Conservation (phyloP, 495 filamentous ascomycete species). For the Penicillium atrosanguineum region DNA sequence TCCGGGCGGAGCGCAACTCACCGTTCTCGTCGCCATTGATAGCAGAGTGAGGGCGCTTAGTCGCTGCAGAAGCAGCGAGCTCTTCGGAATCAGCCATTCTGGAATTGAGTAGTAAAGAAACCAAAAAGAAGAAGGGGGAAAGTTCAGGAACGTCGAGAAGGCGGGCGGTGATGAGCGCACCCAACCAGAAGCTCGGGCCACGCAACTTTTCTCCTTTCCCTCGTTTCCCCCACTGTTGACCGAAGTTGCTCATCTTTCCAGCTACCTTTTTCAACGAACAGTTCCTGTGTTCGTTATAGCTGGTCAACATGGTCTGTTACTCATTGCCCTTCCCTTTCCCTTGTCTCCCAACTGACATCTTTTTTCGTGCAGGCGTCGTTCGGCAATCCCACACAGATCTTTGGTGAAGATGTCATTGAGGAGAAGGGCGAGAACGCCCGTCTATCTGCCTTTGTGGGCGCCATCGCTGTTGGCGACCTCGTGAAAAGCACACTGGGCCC, state of each 20-base stretch:
- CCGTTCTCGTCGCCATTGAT: constrained; percentile 36
- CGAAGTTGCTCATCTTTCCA: constrained; percentile 22
- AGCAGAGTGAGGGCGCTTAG: constrained; percentile 41
- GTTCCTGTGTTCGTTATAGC: constrained; percentile 24
- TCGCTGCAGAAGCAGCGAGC: constrained; percentile 11
- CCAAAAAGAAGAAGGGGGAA: constrained; percentile 5
- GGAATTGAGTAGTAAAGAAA: background rate
- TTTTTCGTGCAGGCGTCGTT: constrained; percentile 44
- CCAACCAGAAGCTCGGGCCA: constrained; percentile 38
- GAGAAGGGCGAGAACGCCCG: constrained; percentile 99
- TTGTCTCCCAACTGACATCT: constrained; percentile 4
- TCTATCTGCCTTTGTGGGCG: constrained; percentile 93
- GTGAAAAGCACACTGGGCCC: constrained; percentile 97
- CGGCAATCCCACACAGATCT: constrained; percentile 93
- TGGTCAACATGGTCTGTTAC: constrained; percentile 37
- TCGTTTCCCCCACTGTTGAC: constrained; percentile 29
- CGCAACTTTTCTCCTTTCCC: constrained; percentile 41
- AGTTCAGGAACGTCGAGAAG: constrained; percentile 2
- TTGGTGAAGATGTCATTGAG: constrained; percentile 93
- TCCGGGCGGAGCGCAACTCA: constrained; percentile 14
- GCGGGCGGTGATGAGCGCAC: constrained; percentile 33
- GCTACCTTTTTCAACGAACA: constrained; percentile 22
- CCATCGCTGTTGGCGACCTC: constrained; percentile 93
- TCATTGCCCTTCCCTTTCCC: background rate
- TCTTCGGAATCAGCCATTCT: constrained; percentile 34